phyloP scores from a whole-genome alignment of 1,139 yeast genomes.

The Suhomyces kunorum region DNA sequence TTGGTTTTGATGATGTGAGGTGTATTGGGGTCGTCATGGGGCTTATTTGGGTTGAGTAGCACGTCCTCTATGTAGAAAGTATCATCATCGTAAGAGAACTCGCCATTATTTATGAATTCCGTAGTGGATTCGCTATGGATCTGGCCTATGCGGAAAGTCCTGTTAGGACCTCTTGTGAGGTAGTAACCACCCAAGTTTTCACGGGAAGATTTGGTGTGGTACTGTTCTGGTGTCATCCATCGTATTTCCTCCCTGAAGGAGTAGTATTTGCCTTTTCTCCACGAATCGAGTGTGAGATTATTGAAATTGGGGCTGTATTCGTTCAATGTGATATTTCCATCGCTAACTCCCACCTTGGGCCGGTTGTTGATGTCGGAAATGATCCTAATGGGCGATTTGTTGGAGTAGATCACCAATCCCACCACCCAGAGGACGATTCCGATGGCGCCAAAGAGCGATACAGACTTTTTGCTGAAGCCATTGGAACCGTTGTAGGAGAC shows the following conservation, averaged over 20 bases:
- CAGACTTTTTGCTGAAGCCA: conserved; percentile 13
- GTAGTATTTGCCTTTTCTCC: conserved; percentile 28
- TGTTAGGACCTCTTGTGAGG: conserved; percentile 23
- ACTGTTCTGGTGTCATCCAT: conserved; percentile 38
- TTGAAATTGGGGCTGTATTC: conserved; percentile 27
- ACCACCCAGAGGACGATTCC: conserved; percentile 29
- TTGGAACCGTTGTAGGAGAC: conserved; percentile 22
- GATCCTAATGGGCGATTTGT: conserved; percentile 23
- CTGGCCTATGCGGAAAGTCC: conserved; percentile 25
- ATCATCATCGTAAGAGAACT: conserved; percentile 36
- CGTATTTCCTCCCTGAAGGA: conserved; percentile 22
- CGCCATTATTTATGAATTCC: conserved; percentile 24
- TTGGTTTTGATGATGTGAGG: conserved; percentile 41
- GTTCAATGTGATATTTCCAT: conserved; percentile 36
- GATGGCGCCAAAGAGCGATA: conserved; percentile 9
- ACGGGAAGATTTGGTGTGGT: conserved; percentile 22
- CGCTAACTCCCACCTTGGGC: conserved; percentile 30
- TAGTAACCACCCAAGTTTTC: conserved; percentile 33
- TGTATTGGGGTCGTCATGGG: conserved; percentile 29
- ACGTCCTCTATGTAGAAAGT: conserved; percentile 35
- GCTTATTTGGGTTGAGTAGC: conserved; percentile 35
- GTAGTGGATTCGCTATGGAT: conserved; percentile 22
- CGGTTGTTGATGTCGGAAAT: conserved; percentile 30
- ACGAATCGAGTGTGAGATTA: conserved; percentile 34
- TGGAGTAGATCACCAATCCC: conserved; percentile 35